Percentiles rank a stretch among this genome's conserved stretches.
These are phyloP conservation scores for Starmerella lactis-condensi DNA, from an alignment of 805 yeast species.

Conservation along the genomic window DNA sequence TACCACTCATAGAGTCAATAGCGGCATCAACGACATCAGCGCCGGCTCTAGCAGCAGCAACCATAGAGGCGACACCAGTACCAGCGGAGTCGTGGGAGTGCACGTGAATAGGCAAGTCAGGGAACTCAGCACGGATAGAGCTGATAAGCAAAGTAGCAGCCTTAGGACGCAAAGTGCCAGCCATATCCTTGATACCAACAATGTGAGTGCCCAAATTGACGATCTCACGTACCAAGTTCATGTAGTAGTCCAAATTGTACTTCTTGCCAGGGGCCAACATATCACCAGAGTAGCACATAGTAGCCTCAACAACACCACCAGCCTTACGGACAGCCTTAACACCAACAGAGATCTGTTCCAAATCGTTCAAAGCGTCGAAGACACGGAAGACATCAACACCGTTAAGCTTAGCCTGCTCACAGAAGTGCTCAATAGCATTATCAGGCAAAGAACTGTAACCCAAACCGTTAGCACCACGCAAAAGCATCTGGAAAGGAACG, in stretches of 20 bases:
- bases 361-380: conserved; percentile 89
- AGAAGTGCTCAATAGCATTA: conserved; percentile 95
- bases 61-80: conserved; percentile 95
- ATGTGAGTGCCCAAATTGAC: conserved; percentile 92
- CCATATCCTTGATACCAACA: conserved; percentile 98
- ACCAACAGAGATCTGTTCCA: conserved; percentile 93
- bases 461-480: conserved; percentile 98
- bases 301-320: conserved; percentile 97
- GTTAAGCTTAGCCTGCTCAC: conserved; percentile 76
- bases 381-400: conserved; percentile 98
- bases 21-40: conserved; percentile 98
- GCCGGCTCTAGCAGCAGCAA: conserved; percentile 85
- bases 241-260: conserved; percentile 80
- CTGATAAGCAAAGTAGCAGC: conserved; percentile 76
- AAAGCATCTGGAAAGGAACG: conserved; percentile 97
- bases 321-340: conserved; percentile 95
- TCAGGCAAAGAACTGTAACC: conserved; percentile 97
- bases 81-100: conserved; percentile 99
- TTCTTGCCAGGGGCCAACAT: conserved; percentile 92
- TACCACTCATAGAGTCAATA: conserved; percentile 90
- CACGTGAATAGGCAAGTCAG: conserved; percentile 90
- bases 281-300: conserved; percentile 97
- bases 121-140: conserved; percentile 66
- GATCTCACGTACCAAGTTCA: conserved; percentile 61
- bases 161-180: conserved; percentile 91